Evolutionary conservation across 2,329 filamentous ascomycete species (phyloP), one percentile per base, ranked within the genome.

Genomic region (Beauveria sp.): DNA sequence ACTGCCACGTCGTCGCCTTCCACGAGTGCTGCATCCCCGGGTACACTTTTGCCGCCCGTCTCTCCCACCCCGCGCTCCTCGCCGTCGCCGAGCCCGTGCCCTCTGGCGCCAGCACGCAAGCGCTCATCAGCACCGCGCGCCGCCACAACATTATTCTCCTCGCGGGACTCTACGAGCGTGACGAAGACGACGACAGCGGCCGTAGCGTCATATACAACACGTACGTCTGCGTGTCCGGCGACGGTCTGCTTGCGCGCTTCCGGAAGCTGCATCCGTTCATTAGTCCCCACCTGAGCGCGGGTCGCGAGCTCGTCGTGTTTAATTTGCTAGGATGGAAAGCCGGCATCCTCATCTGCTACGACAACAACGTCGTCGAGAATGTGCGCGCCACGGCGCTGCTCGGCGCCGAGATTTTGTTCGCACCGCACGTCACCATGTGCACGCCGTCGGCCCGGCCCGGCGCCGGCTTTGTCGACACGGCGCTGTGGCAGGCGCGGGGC

Each of bases 291-390:
- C 54, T 67, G 3, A 53, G 59, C 14, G 34, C 62, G 1, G 65
- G 65, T 6, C 26, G 61, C 16, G 63, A 66, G 24, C 40, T 64
- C 6, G 62, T 65, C 31, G 64, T 65, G 2, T 66, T 67, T 24
- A 59, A 67, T 48, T 34, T 66, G 22, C 61, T 66, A 3, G 65
- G 65, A 1, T 65, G 65, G 64, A 63, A 61, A 28, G 64, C 64
- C 6, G 64, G 64, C 34, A 64, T 67, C n/a, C 50, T 66, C 9
- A 67, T 66, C 45, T 67, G 63, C 63, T 67, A 66, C 63, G 65
- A 66, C 54, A 67, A 66, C 57, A 66, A 66, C 31, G 60, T 66
- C 34, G 63, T 67, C 14, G 63, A 67, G 46, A 66, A 67, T 24
- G 65, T 62, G 3, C 65, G 65, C 3, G 62, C 62, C 7, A 64